Percentiles rank a stretch among this genome's conserved stretches.
Conservation (phyloP, 331 rosid genomes). For the Ulmus americana region DNA sequence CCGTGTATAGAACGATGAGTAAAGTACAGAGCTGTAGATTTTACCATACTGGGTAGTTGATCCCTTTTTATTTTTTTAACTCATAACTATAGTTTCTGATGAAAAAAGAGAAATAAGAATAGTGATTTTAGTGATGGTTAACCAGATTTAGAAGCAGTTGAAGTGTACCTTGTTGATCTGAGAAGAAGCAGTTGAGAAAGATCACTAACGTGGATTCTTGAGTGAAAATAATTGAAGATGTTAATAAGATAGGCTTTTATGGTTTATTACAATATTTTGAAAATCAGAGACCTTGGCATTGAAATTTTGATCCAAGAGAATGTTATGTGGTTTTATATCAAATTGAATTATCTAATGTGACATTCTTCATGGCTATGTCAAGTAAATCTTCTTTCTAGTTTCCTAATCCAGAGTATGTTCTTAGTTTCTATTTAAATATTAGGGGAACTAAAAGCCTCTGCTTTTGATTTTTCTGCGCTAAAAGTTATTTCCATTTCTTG, state of each 20-base stretch:
- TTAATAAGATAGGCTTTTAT: neutral
- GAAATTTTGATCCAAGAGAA: constrained; percentile 10
- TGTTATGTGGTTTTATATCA: constrained; percentile 1
- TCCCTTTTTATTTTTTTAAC: neutral
- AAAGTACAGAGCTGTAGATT: neutral
- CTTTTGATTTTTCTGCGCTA: too few species aligned
- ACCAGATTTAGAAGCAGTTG: too few species aligned
- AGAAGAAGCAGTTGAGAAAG: neutral
- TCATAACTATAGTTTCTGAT: neutral
- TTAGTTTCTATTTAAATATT: neutral
- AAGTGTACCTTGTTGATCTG: neutral
- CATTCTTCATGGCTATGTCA: constrained; percentile 7
- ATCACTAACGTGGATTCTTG: neutral
- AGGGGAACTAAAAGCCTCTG: neutral
- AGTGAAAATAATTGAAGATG: neutral
- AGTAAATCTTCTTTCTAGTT: constrained; percentile 5
- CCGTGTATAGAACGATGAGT: constrained; percentile 6
- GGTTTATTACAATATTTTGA: neutral
- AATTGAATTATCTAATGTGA: neutral
- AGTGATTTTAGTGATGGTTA: neutral
- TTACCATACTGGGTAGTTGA: neutral
- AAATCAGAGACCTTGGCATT: neutral
- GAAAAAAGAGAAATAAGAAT: neutral
- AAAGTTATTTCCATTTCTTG: too few species aligned
- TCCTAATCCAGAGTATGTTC: neutral